phyloP scores from a whole-genome alignment of 2,329 filamentous ascomycete genomes.

The Botrytis paeoniae region DNA sequence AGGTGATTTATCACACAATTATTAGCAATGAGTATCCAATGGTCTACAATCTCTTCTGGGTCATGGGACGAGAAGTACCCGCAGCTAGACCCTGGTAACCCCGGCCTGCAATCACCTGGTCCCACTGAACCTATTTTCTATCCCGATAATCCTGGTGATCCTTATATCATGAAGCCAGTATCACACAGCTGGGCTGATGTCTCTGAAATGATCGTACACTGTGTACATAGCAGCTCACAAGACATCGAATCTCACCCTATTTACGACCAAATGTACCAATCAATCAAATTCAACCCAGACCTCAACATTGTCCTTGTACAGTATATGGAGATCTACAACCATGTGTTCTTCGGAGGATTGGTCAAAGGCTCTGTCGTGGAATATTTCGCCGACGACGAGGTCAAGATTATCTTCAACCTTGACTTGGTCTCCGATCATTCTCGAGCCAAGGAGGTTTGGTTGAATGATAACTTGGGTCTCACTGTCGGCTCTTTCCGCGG shows the following conservation, averaged over 20 bases:
- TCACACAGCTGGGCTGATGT: not conserved
- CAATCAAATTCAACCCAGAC: rapidly evolving
- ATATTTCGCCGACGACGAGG: not conserved
- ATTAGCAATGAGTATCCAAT: not conserved
- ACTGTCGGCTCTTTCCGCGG: rapidly evolving
- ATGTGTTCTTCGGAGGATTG: not conserved
- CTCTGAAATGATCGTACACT: not conserved
- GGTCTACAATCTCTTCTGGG: not conserved
- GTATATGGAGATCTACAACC: not conserved
- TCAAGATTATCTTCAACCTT: not conserved
- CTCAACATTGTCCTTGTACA: not conserved
- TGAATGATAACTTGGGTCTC: not conserved
- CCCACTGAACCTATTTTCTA: not conserved
- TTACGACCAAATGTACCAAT: not conserved
- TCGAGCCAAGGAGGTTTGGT: not conserved
- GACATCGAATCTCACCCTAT: not conserved
- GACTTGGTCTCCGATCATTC: not conserved
- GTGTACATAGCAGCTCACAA: not conserved
- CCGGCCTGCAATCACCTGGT: not conserved
- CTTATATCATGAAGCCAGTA: not conserved
- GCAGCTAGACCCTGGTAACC: not conserved
- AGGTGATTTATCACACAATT: not conserved
- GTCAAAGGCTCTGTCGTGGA: not conserved
- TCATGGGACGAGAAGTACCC: not conserved
- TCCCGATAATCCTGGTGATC: rapidly evolving